phyloP scores from a whole-genome alignment of 495 filamentous ascomycete species.

The Paragyromitra xinjiangensis region DNA sequence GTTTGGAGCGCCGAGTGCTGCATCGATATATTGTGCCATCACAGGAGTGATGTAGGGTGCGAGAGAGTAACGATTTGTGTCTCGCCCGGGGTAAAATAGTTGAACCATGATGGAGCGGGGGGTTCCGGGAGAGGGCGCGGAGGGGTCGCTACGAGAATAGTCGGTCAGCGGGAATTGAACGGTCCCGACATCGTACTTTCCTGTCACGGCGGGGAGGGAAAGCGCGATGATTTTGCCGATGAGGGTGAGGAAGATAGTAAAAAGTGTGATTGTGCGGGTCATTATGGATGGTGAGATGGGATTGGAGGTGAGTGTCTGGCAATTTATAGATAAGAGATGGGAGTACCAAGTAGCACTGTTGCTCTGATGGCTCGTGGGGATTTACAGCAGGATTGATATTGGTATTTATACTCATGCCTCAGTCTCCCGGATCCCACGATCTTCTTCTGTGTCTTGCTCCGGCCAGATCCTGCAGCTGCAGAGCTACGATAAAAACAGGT shows the following conservation, averaged over 20 bases:
- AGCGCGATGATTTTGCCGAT: slow-evolving; percentile 6
- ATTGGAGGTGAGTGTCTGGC: neutral
- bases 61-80: slow-evolving; percentile 8
- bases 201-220: slow-evolving; percentile 26
- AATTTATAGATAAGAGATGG: neutral
- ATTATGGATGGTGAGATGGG: neutral
- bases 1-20: neutral
- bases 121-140: neutral
- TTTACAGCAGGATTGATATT: neutral
- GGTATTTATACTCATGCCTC: neutral
- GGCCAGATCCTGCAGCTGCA: neutral
- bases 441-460: neutral
- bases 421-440: neutral
- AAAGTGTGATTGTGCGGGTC: neutral
- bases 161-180: slow-evolving; percentile 31
- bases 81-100: slow-evolving; percentile 34
- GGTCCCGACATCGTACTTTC: slow-evolving; percentile 29
- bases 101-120: slow-evolving; percentile 24
- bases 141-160: slow-evolving; percentile 9
- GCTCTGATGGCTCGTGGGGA: neutral
- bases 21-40: slow-evolving; percentile 11
- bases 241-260: neutral
- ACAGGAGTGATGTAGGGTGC: neutral
- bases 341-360: neutral
- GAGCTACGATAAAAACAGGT: neutral